Conservation (phyloP, 345 rosid species). For the Cardamine resedifolia region DNA sequence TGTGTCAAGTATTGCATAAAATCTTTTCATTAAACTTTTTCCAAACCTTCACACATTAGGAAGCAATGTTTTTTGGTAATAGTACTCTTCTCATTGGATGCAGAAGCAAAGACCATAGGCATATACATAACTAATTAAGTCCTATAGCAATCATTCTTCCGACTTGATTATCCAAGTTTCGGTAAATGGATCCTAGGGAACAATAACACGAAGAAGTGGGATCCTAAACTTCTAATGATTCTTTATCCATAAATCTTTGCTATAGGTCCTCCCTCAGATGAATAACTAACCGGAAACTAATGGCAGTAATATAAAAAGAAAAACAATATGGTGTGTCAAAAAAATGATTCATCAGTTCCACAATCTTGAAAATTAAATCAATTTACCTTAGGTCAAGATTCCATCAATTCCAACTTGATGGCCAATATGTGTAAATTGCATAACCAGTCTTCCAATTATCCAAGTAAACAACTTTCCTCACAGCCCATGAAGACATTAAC, state of each 20-base stretch:
- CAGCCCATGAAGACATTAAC: conserved; percentile 65
- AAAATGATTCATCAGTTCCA: neutral
- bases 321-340: no score
- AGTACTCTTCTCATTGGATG: neutral
- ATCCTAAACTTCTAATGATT: no score
- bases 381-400: neutral
- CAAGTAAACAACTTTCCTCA: conserved; percentile 61
- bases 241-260: neutral
- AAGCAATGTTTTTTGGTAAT: conserved; percentile 4
- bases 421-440: conserved; percentile 72
- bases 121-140: no score
- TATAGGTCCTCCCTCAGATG: neutral
- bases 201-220: no score
- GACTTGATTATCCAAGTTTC: no score
- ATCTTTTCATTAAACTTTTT: neutral
- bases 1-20: conserved; percentile 18
- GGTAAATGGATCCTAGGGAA: no score
- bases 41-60: neutral
- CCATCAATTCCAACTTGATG: conserved; percentile 44
- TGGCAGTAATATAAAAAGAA: neutral
- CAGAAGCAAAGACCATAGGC: neutral
- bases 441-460: conserved; percentile 89
- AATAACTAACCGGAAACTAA: neutral
- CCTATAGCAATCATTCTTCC: no score
- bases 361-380: neutral